These are phyloP conservation scores for Solanum microdontum DNA, from an alignment of 257 asterid genomes.

Conservation along the genomic window DNA sequence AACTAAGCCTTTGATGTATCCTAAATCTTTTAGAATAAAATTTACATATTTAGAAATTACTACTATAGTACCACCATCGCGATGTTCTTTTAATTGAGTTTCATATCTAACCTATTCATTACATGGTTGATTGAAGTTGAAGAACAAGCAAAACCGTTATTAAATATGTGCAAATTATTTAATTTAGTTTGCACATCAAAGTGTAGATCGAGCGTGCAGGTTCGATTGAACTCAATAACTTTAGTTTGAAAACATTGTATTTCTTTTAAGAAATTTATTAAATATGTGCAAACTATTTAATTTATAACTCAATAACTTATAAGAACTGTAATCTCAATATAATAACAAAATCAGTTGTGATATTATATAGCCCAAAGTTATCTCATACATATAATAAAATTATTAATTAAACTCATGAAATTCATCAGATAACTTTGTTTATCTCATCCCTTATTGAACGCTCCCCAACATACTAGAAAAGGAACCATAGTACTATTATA, in stretches of 20 bases:
- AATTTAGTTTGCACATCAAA: no score
- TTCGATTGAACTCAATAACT: no score
- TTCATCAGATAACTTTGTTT: background rate
- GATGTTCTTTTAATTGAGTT: background rate
- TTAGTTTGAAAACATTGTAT: background rate
- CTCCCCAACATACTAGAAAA: background rate
- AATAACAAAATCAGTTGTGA: background rate
- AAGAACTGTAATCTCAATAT: background rate
- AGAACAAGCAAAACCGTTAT: background rate
- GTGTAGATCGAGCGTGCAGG: fast-evolving
- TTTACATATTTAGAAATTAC: background rate
- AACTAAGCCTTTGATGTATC: background rate
- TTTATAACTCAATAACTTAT: background rate
- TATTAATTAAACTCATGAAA: background rate
- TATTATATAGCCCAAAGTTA: background rate
- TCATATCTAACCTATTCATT: background rate
- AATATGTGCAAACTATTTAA: background rate
- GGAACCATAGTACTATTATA: background rate
- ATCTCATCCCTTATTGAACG: background rate
- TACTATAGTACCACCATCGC: background rate
- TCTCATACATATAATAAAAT: background rate
- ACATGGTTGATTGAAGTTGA: background rate
- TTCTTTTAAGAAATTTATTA: background rate
- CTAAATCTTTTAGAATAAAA: background rate
- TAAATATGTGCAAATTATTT: background rate